A percentile compares a stretch with the other conserved stretches of the same genome.
Conservation (phyloP, 176 grass and related monocot species). For the Ampelocalamus luodianensis region DNA sequence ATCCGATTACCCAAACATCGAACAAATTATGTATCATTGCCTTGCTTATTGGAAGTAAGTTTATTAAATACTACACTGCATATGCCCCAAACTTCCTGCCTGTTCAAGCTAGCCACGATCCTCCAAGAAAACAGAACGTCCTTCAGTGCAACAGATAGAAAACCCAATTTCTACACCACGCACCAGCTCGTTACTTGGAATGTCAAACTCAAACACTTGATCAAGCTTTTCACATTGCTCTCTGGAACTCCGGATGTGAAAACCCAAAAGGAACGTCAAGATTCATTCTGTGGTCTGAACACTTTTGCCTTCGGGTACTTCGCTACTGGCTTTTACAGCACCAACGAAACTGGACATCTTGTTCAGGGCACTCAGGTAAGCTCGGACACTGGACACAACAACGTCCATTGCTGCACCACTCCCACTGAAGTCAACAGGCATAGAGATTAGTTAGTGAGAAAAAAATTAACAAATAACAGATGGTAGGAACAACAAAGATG, state of each 20-base stretch:
- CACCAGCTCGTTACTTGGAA: background rate
- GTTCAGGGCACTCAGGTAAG: slow-evolving; percentile 86
- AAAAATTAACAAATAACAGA: background rate
- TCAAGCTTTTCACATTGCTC: background rate
- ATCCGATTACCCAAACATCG: background rate
- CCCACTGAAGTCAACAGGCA: slow-evolving; percentile 62
- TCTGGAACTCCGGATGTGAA: background rate
- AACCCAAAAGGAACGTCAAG: background rate
- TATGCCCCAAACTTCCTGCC: background rate
- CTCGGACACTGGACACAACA: slow-evolving; percentile 83
- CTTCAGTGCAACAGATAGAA: background rate
- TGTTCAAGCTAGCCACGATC: background rate
- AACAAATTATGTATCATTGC: background rate
- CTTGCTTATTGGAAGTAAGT: background rate
- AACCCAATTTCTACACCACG: background rate
- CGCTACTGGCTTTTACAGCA: slow-evolving; percentile 55
- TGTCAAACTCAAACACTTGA: background rate
- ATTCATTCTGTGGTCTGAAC: slow-evolving; percentile 43
- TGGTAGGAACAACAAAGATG: background rate
- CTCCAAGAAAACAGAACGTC: background rate
- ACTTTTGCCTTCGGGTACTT: slow-evolving; percentile 26
- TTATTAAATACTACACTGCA: background rate
- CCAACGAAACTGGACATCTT: slow-evolving; percentile 83
- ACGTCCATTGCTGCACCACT: slow-evolving; percentile 78
- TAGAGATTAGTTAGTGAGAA: background rate